A percentile compares a stretch with the other conserved stretches of the same genome.
These are phyloP conservation scores for Sclerotiophoma versabilis DNA, from an alignment of 2,329 filamentous ascomycete species.

Conservation along the genomic window DNA sequence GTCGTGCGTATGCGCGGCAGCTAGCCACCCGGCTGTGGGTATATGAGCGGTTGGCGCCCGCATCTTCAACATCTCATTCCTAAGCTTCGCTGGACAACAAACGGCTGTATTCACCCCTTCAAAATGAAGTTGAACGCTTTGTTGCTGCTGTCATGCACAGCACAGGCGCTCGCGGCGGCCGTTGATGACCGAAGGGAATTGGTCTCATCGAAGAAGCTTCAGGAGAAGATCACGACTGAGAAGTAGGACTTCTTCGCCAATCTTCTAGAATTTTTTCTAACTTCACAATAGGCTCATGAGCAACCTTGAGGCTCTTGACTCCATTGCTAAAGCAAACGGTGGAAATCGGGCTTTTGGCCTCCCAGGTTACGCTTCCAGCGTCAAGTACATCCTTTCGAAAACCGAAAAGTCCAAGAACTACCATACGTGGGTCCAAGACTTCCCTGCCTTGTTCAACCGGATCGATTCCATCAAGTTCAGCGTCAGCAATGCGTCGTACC, in stretches of 20 bases:
- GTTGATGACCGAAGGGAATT: constrained; percentile 12
- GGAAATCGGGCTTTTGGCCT: constrained; percentile 68
- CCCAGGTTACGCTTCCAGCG: constrained; percentile 65
- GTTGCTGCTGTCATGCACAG: constrained; percentile 34
- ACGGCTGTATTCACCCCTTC: neutral
- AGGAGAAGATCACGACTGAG: constrained; percentile 50
- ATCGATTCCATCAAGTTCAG: constrained; percentile 53
- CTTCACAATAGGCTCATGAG: constrained; percentile 57
- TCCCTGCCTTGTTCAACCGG: constrained; percentile 54
- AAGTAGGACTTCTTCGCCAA: constrained; percentile 32
- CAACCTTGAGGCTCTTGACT: constrained; percentile 62
- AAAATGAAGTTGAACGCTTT: constrained; percentile 40
- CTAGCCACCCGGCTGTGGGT: constrained; percentile 15
- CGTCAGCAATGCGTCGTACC: constrained; percentile 47
- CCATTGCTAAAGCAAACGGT: constrained; percentile 62
- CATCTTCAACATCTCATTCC: neutral
- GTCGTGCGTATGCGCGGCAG: constrained; percentile 24
- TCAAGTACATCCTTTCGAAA: constrained; percentile 63
- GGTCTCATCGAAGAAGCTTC: constrained; percentile 51
- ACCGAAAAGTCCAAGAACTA: constrained; percentile 51
- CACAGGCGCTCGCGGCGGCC: constrained; percentile 31
- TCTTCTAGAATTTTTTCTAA: neutral
- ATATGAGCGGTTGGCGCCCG: constrained; percentile 23
- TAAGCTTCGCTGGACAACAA: neutral
- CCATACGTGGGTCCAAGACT: constrained; percentile 58